Evolutionary conservation across 345 rosid genomes (phyloP).

Genomic region (Eucalyptus viminalis): DNA sequence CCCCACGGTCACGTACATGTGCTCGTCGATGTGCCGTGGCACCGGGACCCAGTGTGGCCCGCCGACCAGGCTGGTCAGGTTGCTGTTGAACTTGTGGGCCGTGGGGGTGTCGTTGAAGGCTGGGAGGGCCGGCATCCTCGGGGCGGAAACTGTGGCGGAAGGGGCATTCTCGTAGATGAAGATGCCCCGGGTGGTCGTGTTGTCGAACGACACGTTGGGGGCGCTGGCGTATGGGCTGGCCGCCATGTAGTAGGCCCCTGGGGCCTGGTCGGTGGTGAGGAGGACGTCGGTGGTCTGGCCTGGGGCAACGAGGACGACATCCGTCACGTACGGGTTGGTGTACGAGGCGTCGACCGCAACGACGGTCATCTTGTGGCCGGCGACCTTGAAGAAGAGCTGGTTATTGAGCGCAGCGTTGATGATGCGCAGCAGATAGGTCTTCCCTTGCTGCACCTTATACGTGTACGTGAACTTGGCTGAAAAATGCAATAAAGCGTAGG

Average conservation of each 20-base stretch:
- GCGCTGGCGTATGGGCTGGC: constrained; percentile 62
- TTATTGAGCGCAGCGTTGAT: constrained; percentile 90
- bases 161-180: constrained; percentile 25
- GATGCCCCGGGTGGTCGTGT: constrained; percentile 67
- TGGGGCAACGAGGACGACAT: constrained; percentile 50
- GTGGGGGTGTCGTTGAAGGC: constrained; percentile 59
- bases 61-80: constrained; percentile 16
- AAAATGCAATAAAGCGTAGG: not conserved
- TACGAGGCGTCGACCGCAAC: constrained; percentile 67
- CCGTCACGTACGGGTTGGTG: constrained; percentile 54
- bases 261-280: constrained; percentile 40
- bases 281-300: constrained; percentile 78
- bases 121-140: constrained; percentile 62
- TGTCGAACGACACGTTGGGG: constrained; percentile 14
- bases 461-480: constrained; percentile 16
- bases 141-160: not conserved
- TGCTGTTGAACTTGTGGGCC: constrained; percentile 49
- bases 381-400: constrained; percentile 77
- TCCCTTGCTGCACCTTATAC: constrained; percentile 47
- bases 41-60: constrained; percentile 66
- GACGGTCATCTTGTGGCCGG: constrained; percentile 73
- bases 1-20: constrained; percentile 64
- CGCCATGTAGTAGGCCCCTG: constrained; percentile 73
- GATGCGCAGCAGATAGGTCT: constrained; percentile 67
- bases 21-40: constrained; percentile 45